Base-by-base conservation (phyloP, 2,329 filamentous ascomycete genomes). In the Fusarium avenaceum region DNA sequence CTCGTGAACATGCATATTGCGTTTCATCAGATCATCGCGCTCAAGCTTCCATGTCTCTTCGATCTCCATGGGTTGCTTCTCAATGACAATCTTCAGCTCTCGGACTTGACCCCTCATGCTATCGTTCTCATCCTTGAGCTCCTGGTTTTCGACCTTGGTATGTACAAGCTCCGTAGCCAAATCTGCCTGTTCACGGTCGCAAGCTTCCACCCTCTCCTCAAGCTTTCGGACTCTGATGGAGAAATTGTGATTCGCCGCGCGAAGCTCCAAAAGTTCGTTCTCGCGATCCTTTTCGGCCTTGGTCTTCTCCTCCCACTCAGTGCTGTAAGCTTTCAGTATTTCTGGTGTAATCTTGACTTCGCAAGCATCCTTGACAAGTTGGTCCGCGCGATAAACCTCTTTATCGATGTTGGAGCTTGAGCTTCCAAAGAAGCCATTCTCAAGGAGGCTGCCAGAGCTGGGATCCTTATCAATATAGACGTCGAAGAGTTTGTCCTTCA, bases 361-460 rank as follows among this genome's bases (percentile, higher is more conserved):
- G 75, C 94, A 97, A 1, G 96, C 96, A 79, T 99, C 96, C 63
- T 92, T 91, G 15, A 99, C 93, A 63, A 99, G 88, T 72, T 96
- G 89, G 77, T 99, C 96, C 17, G 96, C 96, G 49, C 94, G 90
- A 78, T 99, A 99, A 8, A 99, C 89, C 76, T 97, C 96, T 79
- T 97, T 97, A 76, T 99, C 96, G 14, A 93, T 87, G 70, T 89
- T 92, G n/a, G 90, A 90, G 33, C 92, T 94, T 24, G 93, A 95
- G 77, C 91, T 95, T 63, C 96, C 96, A 75, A 99, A 99, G 84
- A 99, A 99, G 15, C 96, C 96, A 43, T 94, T 97, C 78, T 99
- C 96, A 1, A 98, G 87, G 47, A 99, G 91, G 17, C 94, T 97
- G 50, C 90, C 94, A n/a, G 94, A 90, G 4, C 94, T 97, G 0